A percentile compares a stretch with the other conserved stretches of the same genome.
Conservation (phyloP, 306 rosid genomes). For the Trifolium subterraneum region DNA sequence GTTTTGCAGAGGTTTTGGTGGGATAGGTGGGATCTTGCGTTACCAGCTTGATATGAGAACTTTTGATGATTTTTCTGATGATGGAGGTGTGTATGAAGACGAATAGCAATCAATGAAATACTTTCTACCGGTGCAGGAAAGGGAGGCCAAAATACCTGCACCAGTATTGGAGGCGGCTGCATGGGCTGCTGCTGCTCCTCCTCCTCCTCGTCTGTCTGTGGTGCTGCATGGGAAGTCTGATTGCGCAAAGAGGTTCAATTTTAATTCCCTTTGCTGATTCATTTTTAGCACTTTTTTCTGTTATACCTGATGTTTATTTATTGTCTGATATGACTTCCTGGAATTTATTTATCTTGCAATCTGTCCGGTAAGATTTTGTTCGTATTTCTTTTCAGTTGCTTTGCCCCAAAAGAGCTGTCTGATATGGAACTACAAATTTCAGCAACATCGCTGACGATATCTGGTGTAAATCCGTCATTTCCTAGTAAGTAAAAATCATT, state of each 20-base stretch:
- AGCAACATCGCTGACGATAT: constrained; percentile 11
- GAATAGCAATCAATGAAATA: constrained; percentile 63
- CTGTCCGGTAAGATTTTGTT: background rate
- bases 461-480: constrained; percentile 28
- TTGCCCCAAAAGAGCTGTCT: constrained; percentile 5
- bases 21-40: constrained; percentile 90
- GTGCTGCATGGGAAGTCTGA: constrained; percentile 35
- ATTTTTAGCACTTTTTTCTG: constrained; percentile 3
- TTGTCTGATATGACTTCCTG: background rate
- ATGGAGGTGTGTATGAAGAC: constrained; percentile 55
- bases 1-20: constrained; percentile 94
- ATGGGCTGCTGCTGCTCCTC: constrained; percentile 40
- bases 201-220: constrained; percentile 16
- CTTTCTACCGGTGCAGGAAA: constrained; percentile 60
- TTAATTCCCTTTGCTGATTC: background rate
- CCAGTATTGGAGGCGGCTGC: constrained; percentile 51
- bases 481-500: background rate
- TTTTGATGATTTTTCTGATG: constrained; percentile 79
- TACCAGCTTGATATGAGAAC: constrained; percentile 93
- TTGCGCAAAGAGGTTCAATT: constrained; percentile 41
- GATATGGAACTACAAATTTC: constrained; percentile 8
- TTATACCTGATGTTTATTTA: background rate
- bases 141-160: constrained; percentile 49
- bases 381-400: constrained; percentile 41
- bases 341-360: background rate